phyloP scores from a whole-genome alignment of 2,329 filamentous ascomycete species.

The Trichoderma pleuroti region DNA sequence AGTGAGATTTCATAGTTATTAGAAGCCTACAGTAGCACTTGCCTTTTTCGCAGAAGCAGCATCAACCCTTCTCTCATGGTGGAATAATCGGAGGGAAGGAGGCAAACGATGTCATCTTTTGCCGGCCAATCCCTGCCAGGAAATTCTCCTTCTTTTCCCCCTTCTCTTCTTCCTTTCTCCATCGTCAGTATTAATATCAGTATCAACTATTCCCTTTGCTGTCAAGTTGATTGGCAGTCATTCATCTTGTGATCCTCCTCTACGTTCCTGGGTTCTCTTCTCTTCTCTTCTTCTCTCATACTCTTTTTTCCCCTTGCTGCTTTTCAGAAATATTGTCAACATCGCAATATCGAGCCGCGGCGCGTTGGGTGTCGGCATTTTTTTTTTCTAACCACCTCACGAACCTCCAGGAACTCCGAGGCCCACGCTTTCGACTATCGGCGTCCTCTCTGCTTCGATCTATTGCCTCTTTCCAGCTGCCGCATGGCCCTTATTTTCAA shows the following conservation, averaged over 20 bases:
- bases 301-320: background rate
- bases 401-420: background rate
- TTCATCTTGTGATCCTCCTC: background rate
- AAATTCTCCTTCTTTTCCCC: too few relatives aligned
- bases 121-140: too few relatives aligned
- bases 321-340: background rate
- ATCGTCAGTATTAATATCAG: background rate
- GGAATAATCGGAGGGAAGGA: background rate
- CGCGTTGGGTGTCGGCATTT: background rate
- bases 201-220: background rate
- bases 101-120: background rate
- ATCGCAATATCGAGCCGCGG: background rate
- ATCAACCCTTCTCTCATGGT: background rate
- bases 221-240: background rate
- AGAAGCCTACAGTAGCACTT: background rate
- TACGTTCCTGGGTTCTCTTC: background rate
- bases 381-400: background rate
- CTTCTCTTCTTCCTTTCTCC: background rate
- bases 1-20: too few relatives aligned
- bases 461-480: background rate
- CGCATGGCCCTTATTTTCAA: background rate
- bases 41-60: background rate
- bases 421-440: background rate
- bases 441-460: background rate
- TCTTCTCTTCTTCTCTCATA: background rate